Evolutionary conservation across 2,329 filamentous ascomycete genomes (phyloP).

Genomic region (Dactylonectria macrodidyma): DNA sequence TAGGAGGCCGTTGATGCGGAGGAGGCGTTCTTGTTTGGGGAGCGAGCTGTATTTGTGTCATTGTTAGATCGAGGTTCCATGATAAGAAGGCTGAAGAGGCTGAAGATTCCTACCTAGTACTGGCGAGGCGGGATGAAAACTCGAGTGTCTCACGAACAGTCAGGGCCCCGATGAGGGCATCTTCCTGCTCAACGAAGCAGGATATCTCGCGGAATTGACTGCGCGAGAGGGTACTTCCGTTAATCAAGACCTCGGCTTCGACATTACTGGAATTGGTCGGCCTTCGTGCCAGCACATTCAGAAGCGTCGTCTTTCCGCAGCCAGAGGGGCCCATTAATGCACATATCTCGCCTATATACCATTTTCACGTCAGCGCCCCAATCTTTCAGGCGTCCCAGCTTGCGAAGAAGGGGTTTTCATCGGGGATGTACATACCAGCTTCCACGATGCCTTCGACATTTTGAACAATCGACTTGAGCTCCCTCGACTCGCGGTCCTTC

Average conservation of each 20-base stretch:
- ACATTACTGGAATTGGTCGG: constrained; percentile 59
- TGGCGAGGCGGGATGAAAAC: constrained; percentile 82
- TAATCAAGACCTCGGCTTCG: constrained; percentile 66
- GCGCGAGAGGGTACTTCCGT: constrained; percentile 70
- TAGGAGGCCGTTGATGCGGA: constrained; percentile 77
- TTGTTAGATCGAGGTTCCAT: background rate
- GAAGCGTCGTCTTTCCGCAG: constrained; percentile 85
- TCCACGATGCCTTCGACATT: constrained; percentile 75
- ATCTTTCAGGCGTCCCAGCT: too few relatives aligned
- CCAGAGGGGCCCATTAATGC: constrained; percentile 86
- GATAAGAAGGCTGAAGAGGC: too few relatives aligned
- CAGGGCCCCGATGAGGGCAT: constrained; percentile 84
- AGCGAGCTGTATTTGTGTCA: constrained; percentile 49
- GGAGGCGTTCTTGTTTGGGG: constrained; percentile 68
- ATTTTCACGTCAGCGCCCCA: background rate
- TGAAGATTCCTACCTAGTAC: constrained; percentile 59
- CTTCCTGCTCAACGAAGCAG: constrained; percentile 90
- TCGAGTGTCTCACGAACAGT: constrained; percentile 85
- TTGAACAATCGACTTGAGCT: constrained; percentile 74
- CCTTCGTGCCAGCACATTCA: constrained; percentile 81
- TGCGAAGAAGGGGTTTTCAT: background rate
- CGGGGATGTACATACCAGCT: constrained; percentile 62
- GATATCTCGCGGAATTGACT: constrained; percentile 75
- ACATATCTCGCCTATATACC: constrained; percentile 73
- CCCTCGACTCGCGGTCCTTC: constrained; percentile 77